phyloP scores from a whole-genome alignment of 371 early-diverging fungal species.

The Mucor lusitanicus region DNA sequence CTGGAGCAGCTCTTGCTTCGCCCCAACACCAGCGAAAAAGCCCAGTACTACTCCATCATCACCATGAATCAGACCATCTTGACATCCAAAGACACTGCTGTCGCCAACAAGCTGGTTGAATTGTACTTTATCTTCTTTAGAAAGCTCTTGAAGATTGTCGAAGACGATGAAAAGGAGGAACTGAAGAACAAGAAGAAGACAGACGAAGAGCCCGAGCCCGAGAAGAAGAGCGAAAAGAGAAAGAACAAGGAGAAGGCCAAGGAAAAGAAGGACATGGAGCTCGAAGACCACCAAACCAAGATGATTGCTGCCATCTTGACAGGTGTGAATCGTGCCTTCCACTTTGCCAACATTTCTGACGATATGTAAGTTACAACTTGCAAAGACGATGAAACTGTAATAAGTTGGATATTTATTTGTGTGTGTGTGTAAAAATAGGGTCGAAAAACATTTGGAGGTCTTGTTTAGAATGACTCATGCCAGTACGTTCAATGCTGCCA shows the following conservation, averaged over 20 bases:
- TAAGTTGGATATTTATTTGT: slow-evolving; percentile 5
- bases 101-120: slow-evolving; percentile 83
- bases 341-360: slow-evolving; percentile 83
- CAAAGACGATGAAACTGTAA: not conserved
- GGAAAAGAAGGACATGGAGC: slow-evolving; percentile 51
- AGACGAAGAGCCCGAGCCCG: slow-evolving; percentile 41
- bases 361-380: slow-evolving; percentile 52
- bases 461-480: slow-evolving; percentile 88
- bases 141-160: slow-evolving; percentile 61
- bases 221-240: slow-evolving; percentile 46
- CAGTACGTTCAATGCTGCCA: slow-evolving; percentile 85
- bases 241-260: slow-evolving; percentile 45
- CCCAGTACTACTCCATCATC: slow-evolving; percentile 87
- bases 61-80: slow-evolving; percentile 92
- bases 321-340: slow-evolving; percentile 95
- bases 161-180: slow-evolving; percentile 40
- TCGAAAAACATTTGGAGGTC: slow-evolving; percentile 80
- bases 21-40: slow-evolving; percentile 68
- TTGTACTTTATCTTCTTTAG: slow-evolving; percentile 93
- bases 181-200: slow-evolving; percentile 56
- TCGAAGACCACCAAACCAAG: slow-evolving; percentile 73
- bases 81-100: slow-evolving; percentile 65
- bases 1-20: slow-evolving; percentile 84
- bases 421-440: slow-evolving; percentile 22
- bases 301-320: slow-evolving; percentile 93